phyloP scores from a whole-genome alignment of 192 early-diverging fungal species.

The Coemansia sp. region DNA sequence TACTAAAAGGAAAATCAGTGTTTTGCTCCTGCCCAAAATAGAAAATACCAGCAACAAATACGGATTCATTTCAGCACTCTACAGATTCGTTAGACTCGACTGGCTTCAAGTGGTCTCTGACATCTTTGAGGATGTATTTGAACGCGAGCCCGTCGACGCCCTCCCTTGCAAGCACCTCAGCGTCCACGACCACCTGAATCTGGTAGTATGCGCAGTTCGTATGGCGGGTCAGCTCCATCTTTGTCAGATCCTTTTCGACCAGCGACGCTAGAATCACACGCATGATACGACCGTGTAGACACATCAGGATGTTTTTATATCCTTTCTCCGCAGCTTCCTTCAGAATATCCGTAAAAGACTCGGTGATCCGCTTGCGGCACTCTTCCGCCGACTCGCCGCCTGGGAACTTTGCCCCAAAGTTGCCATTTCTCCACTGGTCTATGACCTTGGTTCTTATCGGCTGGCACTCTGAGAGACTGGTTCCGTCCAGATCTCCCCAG shows the following conservation, averaged over 20 bases:
- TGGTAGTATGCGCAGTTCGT: conserved; percentile 52
- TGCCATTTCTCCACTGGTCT: conserved; percentile 25
- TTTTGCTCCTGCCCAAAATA: too few species aligned
- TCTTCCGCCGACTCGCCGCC: conserved; percentile 51
- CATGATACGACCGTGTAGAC: conserved; percentile 49
- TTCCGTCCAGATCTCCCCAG: conserved; percentile 49
- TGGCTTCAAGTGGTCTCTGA: conserved; percentile 34
- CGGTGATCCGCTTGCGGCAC: conserved; percentile 23
- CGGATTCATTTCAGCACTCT: background rate
- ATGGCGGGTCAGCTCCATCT: conserved; percentile 36
- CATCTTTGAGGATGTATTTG: conserved; percentile 31
- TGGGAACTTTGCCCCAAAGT: conserved; percentile 38
- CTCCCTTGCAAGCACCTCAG: background rate
- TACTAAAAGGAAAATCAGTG: background rate
- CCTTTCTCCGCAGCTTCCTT: conserved; percentile 7
- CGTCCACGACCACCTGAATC: conserved; percentile 24
- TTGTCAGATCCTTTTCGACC: conserved; percentile 39
- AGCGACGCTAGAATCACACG: conserved; percentile 48
- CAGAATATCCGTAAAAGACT: conserved; percentile 33
- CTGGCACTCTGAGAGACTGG: conserved; percentile 12
- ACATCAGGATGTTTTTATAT: conserved; percentile 26
- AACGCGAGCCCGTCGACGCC: conserved; percentile 31
- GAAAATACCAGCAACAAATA: too few species aligned
- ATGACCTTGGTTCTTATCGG: conserved; percentile 14
- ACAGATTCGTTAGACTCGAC: background rate